These are phyloP conservation scores for Pythium brassicae DNA, from an alignment of 352 stramenopile genomes.

Conservation along the genomic window DNA sequence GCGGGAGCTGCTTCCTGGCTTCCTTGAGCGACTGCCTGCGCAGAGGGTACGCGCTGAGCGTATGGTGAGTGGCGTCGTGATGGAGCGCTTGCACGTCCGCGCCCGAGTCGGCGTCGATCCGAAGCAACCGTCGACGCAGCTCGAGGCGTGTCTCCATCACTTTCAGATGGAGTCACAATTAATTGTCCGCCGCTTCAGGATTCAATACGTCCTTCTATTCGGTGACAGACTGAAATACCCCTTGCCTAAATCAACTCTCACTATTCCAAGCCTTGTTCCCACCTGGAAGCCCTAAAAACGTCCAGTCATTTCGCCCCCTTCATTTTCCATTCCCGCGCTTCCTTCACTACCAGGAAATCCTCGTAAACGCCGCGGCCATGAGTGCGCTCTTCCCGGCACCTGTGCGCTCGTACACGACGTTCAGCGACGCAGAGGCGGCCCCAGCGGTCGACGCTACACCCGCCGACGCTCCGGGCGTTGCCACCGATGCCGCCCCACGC, in stretches of 20 bases:
- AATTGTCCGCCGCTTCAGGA: too few species aligned
- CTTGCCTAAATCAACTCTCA: too few species aligned
- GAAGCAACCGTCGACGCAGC: slow-evolving; percentile 32
- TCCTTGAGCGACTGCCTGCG: neutral
- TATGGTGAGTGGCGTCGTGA: neutral
- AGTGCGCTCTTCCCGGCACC: slow-evolving; percentile 72
- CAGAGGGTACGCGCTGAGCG: neutral
- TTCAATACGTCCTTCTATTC: too few species aligned
- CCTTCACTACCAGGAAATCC: slow-evolving; percentile 2
- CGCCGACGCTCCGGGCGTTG: slow-evolving; percentile 2
- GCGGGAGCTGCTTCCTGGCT: neutral
- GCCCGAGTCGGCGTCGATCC: slow-evolving; percentile 22
- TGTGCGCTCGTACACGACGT: slow-evolving; percentile 68
- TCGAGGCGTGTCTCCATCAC: slow-evolving; percentile 37
- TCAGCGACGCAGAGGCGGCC: slow-evolving; percentile 20
- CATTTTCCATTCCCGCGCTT: neutral
- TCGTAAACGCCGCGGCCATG: too few species aligned
- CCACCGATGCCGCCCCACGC: neutral
- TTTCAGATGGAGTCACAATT: neutral
- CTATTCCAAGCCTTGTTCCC: too few species aligned
- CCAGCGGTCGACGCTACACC: neutral
- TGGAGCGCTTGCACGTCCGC: neutral
- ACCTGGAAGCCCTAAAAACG: too few species aligned
- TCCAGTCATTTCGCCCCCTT: neutral
- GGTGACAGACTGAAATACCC: too few species aligned